Conservation (phyloP, 129 eudicot genomes). For the Sambucus nigra region DNA sequence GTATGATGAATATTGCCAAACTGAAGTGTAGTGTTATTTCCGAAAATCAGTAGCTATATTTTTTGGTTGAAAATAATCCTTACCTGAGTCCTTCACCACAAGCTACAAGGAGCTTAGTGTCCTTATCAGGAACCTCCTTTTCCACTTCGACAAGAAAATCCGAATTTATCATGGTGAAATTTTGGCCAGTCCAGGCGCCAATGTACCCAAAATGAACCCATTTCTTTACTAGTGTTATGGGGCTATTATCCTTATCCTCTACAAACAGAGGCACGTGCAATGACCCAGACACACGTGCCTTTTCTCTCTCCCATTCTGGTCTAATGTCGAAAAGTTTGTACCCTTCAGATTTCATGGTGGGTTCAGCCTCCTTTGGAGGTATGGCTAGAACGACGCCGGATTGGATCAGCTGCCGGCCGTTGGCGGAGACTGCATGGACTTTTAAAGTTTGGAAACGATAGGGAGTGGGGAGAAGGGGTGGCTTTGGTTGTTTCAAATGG, state of each 20-base stretch:
- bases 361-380: conserved; percentile 55
- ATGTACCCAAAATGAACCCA: conserved; percentile 98
- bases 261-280: conserved; percentile 87
- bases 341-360: conserved; percentile 40
- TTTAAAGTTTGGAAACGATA: conserved; percentile 22
- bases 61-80: too few relatives aligned
- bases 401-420: conserved; percentile 53
- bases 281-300: conserved; percentile 73
- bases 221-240: conserved; percentile 61
- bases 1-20: too few relatives aligned
- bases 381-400: conserved; percentile 74
- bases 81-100: conserved; percentile 98
- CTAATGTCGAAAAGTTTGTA: conserved; percentile 64
- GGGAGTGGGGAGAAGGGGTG: conserved; percentile 14
- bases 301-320: conserved; percentile 88
- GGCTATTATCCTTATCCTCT: conserved; percentile 62
- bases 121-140: conserved; percentile 52
- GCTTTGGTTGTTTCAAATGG: conserved; percentile 8
- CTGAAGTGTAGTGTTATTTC: too few relatives aligned
- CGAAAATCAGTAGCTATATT: too few relatives aligned
- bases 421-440: conserved; percentile 38
- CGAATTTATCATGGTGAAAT: conserved; percentile 69
- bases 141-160: conserved; percentile 53
- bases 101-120: conserved; percentile 63
- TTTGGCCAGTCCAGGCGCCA: conserved; percentile 89